phyloP scores from a whole-genome alignment of 495 filamentous ascomycete genomes.

The Penicillium silybi region DNA sequence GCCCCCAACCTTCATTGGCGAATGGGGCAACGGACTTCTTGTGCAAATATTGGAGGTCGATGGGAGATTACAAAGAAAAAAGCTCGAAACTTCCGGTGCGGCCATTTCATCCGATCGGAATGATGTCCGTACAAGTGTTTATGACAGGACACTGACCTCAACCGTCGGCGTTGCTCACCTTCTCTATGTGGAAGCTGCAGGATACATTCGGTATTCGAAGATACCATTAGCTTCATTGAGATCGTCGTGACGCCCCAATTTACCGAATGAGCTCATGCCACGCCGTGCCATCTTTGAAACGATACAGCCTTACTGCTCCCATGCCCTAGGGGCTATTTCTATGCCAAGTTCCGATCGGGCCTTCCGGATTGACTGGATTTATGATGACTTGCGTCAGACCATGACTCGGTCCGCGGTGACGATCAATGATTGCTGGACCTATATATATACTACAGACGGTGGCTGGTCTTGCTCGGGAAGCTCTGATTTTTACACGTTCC shows the following conservation, averaged over 20 bases:
- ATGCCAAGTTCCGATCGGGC: neutral
- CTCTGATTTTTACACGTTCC: neutral
- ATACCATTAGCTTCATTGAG: slow-evolving; percentile 1
- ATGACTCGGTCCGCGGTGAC: neutral
- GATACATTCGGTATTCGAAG: neutral
- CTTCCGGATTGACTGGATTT: neutral
- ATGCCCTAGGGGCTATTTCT: neutral
- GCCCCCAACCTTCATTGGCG: neutral
- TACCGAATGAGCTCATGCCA: neutral
- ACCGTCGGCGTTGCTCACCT: neutral
- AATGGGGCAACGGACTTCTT: neutral
- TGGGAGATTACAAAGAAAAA: neutral
- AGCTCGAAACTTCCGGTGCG: neutral
- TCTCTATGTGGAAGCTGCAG: neutral
- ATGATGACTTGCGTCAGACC: neutral
- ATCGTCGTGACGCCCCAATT: neutral
- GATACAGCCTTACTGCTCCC: neutral
- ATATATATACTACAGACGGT: neutral
- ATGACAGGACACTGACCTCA: slow-evolving; percentile 15
- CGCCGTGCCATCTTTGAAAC: neutral
- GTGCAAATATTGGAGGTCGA: slow-evolving; percentile 1
- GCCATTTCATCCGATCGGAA: slow-evolving; percentile 5
- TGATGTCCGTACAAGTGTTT: neutral
- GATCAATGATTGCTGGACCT: neutral
- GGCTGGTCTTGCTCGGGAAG: neutral